These are phyloP conservation scores for Colletotrichum sansevieriae DNA, from an alignment of 2,329 filamentous ascomycete species.

Conservation along the genomic window DNA sequence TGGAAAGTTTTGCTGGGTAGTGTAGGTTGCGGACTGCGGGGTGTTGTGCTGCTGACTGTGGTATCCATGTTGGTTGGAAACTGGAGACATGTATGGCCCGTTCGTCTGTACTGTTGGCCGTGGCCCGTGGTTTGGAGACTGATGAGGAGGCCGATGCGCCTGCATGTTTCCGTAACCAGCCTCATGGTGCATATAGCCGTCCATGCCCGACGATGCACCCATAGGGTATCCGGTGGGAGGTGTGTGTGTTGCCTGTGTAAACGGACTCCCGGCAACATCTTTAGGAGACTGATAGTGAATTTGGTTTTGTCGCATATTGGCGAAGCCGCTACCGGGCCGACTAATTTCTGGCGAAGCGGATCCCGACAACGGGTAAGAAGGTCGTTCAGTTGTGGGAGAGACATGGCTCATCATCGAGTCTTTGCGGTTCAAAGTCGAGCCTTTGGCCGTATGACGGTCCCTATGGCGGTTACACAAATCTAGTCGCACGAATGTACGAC, in stretches of 20 bases:
- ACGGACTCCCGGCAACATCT: constrained; percentile 59
- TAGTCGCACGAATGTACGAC: constrained; percentile 90
- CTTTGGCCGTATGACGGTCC: constrained; percentile 84
- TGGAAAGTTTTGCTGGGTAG: constrained; percentile 71
- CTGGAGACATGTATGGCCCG: constrained; percentile 66
- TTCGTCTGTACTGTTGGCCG: constrained; percentile 62
- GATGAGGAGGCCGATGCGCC: constrained; percentile 51
- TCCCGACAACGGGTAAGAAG: constrained; percentile 55
- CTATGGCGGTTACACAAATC: constrained; percentile 90
- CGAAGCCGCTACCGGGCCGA: constrained; percentile 57
- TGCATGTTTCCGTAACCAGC: constrained; percentile 50
- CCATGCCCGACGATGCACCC: constrained; percentile 52
- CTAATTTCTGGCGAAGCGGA: constrained; percentile 63
- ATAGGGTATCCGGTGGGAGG: constrained; percentile 51
- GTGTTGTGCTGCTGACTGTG: constrained; percentile 61
- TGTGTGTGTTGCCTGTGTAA: constrained; percentile 60
- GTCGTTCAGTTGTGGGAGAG: constrained; percentile 59
- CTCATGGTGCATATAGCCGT: constrained; percentile 59
- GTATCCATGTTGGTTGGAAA: constrained; percentile 62
- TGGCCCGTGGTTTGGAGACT: constrained; percentile 57
- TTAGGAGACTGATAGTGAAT: constrained; percentile 62
- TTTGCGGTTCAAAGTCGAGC: constrained; percentile 81
- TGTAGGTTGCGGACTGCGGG: constrained; percentile 64
- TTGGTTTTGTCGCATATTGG: constrained; percentile 54
- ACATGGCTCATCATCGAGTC: constrained; percentile 72